phyloP scores from a whole-genome alignment of 371 early-diverging fungal genomes.

The Rhizopus microsporus region DNA sequence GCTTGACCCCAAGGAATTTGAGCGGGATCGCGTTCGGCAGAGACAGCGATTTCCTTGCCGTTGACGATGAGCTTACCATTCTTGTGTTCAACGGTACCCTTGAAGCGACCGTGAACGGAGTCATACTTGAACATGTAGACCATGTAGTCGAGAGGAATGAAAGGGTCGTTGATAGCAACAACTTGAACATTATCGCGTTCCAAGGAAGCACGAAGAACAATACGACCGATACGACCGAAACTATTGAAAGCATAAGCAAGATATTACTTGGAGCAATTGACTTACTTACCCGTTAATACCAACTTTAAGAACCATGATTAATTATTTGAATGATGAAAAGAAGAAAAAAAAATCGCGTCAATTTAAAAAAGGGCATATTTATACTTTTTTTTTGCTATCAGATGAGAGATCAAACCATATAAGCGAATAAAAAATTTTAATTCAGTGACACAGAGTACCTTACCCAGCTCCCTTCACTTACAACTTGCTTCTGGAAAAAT shows the following conservation, averaged over 20 bases:
- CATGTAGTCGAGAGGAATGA: conserved; percentile 96
- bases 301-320: conserved; percentile 34
- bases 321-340: conserved; percentile 6
- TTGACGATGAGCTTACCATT: conserved; percentile 86
- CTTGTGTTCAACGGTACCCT: conserved; percentile 76
- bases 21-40: conserved; percentile 72
- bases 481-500: neutral
- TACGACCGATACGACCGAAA: conserved; percentile 98
- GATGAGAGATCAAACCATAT: neutral
- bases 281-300: conserved; percentile 34
- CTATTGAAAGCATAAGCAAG: conserved; percentile 38
- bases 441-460: neutral
- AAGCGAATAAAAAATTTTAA: conserved; percentile 5
- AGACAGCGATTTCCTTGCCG: conserved; percentile 80
- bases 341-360: conserved; percentile 15
- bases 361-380: conserved; percentile 12
- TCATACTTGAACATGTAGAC: conserved; percentile 98
- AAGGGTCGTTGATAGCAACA: conserved; percentile 98
- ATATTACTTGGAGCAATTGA: neutral
- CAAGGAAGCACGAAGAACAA: conserved; percentile 93
- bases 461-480: neutral
- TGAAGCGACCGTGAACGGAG: conserved; percentile 95
- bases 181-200: conserved; percentile 77
- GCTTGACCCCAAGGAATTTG: conserved; percentile 91
- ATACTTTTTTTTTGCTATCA: conserved; percentile 17